These are phyloP conservation scores for Lichtheimia ornata DNA, from an alignment of 371 early-diverging fungal genomes.

Conservation along the genomic window DNA sequence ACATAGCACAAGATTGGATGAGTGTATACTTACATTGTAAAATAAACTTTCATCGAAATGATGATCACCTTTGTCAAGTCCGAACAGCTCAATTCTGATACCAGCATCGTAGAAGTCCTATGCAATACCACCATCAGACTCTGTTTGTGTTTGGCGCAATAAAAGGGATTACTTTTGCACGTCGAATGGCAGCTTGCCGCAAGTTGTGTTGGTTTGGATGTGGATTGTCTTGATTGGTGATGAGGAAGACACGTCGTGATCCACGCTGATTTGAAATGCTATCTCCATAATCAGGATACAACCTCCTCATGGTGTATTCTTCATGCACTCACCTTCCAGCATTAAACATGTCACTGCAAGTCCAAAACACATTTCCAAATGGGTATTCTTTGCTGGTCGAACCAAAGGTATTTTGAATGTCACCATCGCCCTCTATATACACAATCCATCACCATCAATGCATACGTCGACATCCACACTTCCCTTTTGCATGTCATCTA, in stretches of 20 bases:
- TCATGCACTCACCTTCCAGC: slow-evolving; percentile 42
- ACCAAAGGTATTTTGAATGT: slow-evolving; percentile 52
- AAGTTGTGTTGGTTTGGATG: slow-evolving; percentile 44
- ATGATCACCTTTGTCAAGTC: slow-evolving; percentile 45
- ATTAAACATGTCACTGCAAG: slow-evolving; percentile 56
- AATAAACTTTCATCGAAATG: slow-evolving; percentile 48
- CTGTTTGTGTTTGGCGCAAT: not conserved
- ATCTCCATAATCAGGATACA: not conserved
- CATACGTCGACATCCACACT: not conserved
- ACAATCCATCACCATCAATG: not conserved
- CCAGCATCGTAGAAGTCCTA: slow-evolving; percentile 55
- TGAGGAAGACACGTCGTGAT: slow-evolving; percentile 64
- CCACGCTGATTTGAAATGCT: slow-evolving; percentile 47
- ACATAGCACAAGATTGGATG: not conserved
- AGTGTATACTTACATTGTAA: slow-evolving; percentile 41
- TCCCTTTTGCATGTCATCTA: slow-evolving; percentile 17
- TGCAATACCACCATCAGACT: not conserved
- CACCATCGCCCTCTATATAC: slow-evolving; percentile 3
- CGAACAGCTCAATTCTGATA: slow-evolving; percentile 61
- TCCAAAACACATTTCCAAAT: slow-evolving; percentile 67
- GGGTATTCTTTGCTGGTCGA: slow-evolving; percentile 48
- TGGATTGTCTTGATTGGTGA: slow-evolving; percentile 72
- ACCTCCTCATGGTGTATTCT: not conserved
- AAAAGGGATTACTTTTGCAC: slow-evolving; percentile 45
- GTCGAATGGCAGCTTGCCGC: slow-evolving; percentile 54